Evolutionary conservation across 441 rosid genomes (phyloP).

Genomic region (Rhodomyrtus psidioides): DNA sequence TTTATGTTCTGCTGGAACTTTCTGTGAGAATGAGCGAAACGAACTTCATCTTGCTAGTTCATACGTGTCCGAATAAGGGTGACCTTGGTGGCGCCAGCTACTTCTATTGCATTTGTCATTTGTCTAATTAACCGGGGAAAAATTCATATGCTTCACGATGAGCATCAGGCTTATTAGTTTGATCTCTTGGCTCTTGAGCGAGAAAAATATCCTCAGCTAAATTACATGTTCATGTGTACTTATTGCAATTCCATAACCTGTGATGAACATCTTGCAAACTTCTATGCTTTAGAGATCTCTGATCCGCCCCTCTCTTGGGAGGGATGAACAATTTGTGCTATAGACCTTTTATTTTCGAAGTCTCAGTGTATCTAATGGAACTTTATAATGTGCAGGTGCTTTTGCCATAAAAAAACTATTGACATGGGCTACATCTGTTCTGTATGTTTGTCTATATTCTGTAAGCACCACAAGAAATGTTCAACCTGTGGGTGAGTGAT

Average conservation of each 20-base stretch:
- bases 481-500: conserved; percentile 80
- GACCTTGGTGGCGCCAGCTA: not conserved
- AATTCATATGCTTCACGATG: not conserved
- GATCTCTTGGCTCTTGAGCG: not conserved
- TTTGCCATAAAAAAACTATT: conserved; percentile 93
- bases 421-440: conserved; percentile 97
- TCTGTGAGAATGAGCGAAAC: not conserved
- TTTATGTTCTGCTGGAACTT: not conserved
- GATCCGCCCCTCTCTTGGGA: not conserved
- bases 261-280: not conserved
- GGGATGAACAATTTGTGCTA: not conserved
- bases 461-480: conserved; percentile 90
- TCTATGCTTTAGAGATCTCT: not conserved
- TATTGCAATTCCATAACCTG: not conserved
- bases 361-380: not conserved
- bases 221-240: not conserved
- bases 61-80: not conserved
- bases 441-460: conserved; percentile 90
- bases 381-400: conserved; percentile 58
- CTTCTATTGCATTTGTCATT: not conserved
- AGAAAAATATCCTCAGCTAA: not conserved
- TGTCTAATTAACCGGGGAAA: not conserved
- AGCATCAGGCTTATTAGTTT: not conserved
- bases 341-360: not conserved
- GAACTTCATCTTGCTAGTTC: not conserved